Base-by-base conservation (phyloP, 2,329 filamentous ascomycete genomes). In the Cercospora sojina region DNA sequence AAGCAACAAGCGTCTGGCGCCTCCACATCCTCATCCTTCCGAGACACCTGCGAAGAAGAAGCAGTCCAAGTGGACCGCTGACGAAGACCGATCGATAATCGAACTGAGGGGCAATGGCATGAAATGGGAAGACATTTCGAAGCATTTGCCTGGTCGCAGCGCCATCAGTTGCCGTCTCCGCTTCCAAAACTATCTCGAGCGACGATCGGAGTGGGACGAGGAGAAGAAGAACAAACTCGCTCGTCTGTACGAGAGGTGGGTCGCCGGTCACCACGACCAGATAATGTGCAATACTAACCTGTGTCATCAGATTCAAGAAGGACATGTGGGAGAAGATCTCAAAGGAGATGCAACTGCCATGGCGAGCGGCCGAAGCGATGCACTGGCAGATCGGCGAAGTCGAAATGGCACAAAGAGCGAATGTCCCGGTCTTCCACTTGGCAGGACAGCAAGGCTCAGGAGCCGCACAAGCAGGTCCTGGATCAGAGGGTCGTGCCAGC, bases 61-160 rank as follows among this genome's bases (percentile, higher is more conserved):
- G 81, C 93, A 97, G 79, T 96, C 92, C 77, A 98, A 98, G 80
- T 98, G 95, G 95, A 96, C 92, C 5, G 85, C 90, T 0, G 92
- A 97, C 69, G 94, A 98, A 79, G 93, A 98, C 79, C 88, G 91
- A n/a, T 83, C 95, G 58, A 97, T 97, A 73, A 97, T 97, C 74
- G 91, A 96, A 78, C 86, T 98, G 69, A 88, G 94, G 65, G 92
- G 92, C 41, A 89, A 89, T 73, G 91, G 92, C 8, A 97, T 97
- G 92, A 98, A 98, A 78, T 98, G 94, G 95, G 94, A 98, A 77
- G 94, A 98, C 79, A 97, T 98, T 74, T 96, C 92, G 69, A 96
- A 94, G 82, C 87, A 90, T 63, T 83, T 98, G 59, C 93, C 93
- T 2, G 94, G 94, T 69, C 88, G 95, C 73, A 97, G 93, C 79